Base-by-base conservation (phyloP, 495 filamentous ascomycete genomes). In the Lineolata rhizophorae region DNA sequence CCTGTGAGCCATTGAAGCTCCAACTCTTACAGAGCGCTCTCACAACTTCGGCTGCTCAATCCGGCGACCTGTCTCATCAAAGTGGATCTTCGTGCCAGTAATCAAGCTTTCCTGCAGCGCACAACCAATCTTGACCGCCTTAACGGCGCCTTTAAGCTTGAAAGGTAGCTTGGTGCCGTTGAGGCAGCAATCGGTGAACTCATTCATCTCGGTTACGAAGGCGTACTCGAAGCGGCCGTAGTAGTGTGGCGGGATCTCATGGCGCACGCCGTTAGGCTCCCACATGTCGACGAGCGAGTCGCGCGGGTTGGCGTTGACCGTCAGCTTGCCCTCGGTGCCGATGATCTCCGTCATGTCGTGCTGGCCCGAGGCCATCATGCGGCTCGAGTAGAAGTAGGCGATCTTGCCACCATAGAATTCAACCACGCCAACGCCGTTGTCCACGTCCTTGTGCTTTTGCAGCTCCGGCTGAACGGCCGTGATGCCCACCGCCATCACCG, bases 281-380 rank as follows among this genome's bases (percentile, higher is more conserved):
- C 52, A 58, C 21, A 64, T 43, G 35, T 67, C 55, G 10, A 72
- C 63, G 20, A 70, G 54, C 29, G 64, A 61, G 17, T 44, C 29
- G 29, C 47, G 42, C 13, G 69, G 69, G 36, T 65, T 54, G 8
- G 52, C 55, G 37, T 72, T 73, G 15, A 73, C 57, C 0, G 56
- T 51, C 9, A 73, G 29, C 41, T 72, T 72, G 3, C 69, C 69
- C 32, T 60, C 50, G 0, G 69, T 73, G 4, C 69, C 69, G 35
- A 73, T 65, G 31, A 75, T 57, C 50, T 75, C 70, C 0, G 69
- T 70, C 35, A 55, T 59, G 39, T 75, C 70, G 38, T 70, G 58
- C 49, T 73, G 70, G 1, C 70, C 70, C 2, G 61, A 56, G 0
- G 65, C 61, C 64, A 73, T 73, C 67, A 71, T 73, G 11, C 69